Conservation (phyloP, 805 yeast genomes). For the Lachancea quebecensis region DNA sequence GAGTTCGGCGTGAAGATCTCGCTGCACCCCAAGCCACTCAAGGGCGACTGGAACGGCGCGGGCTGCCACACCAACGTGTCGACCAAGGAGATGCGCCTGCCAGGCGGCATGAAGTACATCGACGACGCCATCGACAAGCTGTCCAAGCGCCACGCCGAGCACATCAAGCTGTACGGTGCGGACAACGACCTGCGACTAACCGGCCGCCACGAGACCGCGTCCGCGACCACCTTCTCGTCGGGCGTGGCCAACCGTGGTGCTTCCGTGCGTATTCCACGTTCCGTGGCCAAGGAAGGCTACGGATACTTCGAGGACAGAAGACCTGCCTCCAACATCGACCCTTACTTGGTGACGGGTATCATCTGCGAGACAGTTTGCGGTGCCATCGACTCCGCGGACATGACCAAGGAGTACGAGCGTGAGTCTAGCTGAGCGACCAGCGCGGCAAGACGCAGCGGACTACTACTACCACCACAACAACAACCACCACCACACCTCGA, state of each 20-base stretch:
- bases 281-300: conserved; percentile 95
- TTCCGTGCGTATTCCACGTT: conserved; percentile 96
- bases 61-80: conserved; percentile 99
- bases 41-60: conserved; percentile 99
- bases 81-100: conserved; percentile 80
- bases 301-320: conserved; percentile 99
- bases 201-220: conserved; percentile 98
- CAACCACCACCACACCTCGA: too few relatives aligned
- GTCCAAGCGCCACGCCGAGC: conserved; percentile 94
- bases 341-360: conserved; percentile 97
- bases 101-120: conserved; percentile 94
- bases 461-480: too few relatives aligned
- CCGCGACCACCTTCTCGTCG: conserved; percentile 80
- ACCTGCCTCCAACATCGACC: conserved; percentile 99
- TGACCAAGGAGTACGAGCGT: conserved; percentile 84
- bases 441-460: background rate
- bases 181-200: conserved; percentile 95
- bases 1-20: conserved; percentile 98
- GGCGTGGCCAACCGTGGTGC: conserved; percentile 99
- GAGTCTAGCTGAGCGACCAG: conserved; percentile 38
- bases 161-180: conserved; percentile 88
- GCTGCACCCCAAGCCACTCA: conserved; percentile 97
- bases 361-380: conserved; percentile 96
- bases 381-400: conserved; percentile 89
- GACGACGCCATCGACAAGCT: conserved; percentile 90